Evolutionary conservation across 2,329 filamentous ascomycete genomes (phyloP).

Genomic region (Apiospora malaysiana): DNA sequence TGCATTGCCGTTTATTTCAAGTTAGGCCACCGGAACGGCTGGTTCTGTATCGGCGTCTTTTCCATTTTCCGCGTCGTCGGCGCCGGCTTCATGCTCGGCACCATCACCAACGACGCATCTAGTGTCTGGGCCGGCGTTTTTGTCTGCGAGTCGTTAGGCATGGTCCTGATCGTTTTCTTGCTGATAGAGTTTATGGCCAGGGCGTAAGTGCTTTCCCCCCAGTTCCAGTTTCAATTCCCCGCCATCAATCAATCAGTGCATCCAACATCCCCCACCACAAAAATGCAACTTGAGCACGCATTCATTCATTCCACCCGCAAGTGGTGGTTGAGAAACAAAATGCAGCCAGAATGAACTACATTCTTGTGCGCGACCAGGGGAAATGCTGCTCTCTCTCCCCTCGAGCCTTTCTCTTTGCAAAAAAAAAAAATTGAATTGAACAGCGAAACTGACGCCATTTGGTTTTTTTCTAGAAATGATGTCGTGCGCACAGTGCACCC

Average conservation of each 20-base stretch:
- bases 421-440: too few relatives aligned
- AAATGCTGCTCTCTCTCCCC: background rate
- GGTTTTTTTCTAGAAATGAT: conserved; percentile 21
- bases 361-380: too few relatives aligned
- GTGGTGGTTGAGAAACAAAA: too few relatives aligned
- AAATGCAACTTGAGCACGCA: too few relatives aligned
- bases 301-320: too few relatives aligned
- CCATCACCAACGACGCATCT: conserved; percentile 26
- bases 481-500: conserved; percentile 23
- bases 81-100: conserved; percentile 30
- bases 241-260: background rate
- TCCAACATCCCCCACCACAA: too few relatives aligned
- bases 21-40: conserved; percentile 7
- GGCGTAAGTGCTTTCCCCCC: conserved; percentile 23
- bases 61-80: conserved; percentile 32
- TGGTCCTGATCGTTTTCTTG: conserved; percentile 25
- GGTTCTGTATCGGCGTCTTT: conserved; percentile 23
- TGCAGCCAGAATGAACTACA: too few relatives aligned
- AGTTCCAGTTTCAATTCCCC: too few relatives aligned
- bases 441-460: background rate
- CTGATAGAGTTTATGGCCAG: conserved; percentile 27
- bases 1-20: background rate
- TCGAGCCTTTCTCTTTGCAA: background rate
- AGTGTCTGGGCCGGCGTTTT: conserved; percentile 31
- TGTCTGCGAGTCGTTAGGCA: conserved; percentile 31